Evolutionary conservation across 2,329 filamentous ascomycete species (phyloP), one percentile per base, ranked within the genome.

Genomic region (Penicillium sp.): DNA sequence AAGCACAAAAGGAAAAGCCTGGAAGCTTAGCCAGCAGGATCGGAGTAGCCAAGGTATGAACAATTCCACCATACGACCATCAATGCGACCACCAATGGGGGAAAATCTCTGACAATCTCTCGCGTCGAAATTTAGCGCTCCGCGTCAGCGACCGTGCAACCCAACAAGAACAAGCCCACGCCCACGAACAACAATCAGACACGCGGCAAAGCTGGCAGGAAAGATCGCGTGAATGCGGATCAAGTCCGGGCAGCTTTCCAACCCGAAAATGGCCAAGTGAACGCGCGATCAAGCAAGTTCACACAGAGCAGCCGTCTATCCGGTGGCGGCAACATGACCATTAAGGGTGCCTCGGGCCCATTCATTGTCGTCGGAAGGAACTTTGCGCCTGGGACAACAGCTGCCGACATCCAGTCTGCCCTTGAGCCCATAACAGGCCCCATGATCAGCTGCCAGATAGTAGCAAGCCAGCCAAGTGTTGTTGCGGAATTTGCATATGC

Each of bases 371-470:
- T 84, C 50, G 85, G 83, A 7, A 81, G 79, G 68, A 87, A 87
- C 71, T 87, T 88, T 68, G 84, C 84, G 15, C 81, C 82, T n/a
- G 85, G 85, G 16, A 88, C 85, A 0, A 87, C 84, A 2, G 84
- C 84, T 16, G 83, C 82, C 27, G 85, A 88, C 63, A 87, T 88
- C 45, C 82, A 87, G 66, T 80, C 83, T 41, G 84, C 85, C 31
- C 77, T 87, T 68, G 75, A 77, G 53, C 77, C 79, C 3, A 74
- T 81, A 19, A 81, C 80, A 16, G 83, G 82, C 33, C 73, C 78
- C 36, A 77, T 85, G 65, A 58, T 81, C 29, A 77, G 77, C 50
- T 87, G 85, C 71, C 79, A 76, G 59, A 72, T 88, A 23, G 72
- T 81, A 13, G 66, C 70, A n/a, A 78, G 78, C 21, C 71, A 79